phyloP scores from a whole-genome alignment of 257 asterid species.

The Solanum chiquidenum region DNA sequence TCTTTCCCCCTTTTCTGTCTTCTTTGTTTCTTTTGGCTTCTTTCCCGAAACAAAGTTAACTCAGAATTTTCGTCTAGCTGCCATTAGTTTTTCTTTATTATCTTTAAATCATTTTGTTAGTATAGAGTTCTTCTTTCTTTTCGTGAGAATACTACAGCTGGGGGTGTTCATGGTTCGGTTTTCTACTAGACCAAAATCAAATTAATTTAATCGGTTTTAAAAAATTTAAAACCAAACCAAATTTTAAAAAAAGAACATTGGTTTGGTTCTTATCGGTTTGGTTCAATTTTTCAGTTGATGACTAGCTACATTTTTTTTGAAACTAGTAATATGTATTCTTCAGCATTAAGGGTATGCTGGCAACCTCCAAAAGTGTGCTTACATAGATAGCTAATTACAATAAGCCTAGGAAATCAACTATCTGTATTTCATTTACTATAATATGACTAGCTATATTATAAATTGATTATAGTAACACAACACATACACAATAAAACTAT shows the following conservation, averaged over 20 bases:
- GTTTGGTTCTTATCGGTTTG: neutral
- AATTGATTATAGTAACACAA: neutral
- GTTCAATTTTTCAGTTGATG: neutral
- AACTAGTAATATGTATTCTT: neutral
- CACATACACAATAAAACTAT: neutral
- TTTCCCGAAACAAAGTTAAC: neutral
- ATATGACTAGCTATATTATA: neutral
- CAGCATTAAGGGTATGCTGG: neutral
- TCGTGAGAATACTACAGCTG: neutral
- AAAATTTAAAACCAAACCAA: neutral
- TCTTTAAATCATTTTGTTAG: neutral
- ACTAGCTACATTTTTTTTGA: neutral
- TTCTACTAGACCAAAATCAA: neutral
- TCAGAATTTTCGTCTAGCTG: neutral
- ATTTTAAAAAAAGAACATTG: neutral
- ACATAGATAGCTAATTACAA: neutral
- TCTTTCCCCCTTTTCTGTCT: neutral
- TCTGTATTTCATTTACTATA: neutral
- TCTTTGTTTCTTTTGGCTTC: neutral
- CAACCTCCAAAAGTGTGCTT: neutral
- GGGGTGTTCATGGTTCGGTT: neutral
- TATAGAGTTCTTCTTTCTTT: neutral
- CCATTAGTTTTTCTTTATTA: neutral
- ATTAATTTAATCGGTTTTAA: neutral
- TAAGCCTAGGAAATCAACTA: neutral